phyloP scores from a whole-genome alignment of 2,329 filamentous ascomycete genomes.

The Clonostachys byssicola region DNA sequence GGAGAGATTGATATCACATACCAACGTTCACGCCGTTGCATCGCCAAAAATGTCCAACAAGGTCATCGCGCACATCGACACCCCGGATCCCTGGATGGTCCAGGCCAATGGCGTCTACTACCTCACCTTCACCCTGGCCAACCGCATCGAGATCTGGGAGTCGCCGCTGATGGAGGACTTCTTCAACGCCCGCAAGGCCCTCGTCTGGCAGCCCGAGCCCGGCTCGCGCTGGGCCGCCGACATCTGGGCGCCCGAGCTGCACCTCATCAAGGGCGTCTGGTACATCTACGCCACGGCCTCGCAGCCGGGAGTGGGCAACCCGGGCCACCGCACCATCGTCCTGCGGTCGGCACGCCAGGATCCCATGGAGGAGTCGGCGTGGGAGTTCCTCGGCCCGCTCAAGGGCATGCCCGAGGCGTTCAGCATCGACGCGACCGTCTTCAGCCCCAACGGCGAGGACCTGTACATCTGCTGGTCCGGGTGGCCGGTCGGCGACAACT shows the following conservation, averaged over 20 bases:
- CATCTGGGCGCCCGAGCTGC: slow-evolving; percentile 14
- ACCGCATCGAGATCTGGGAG: slow-evolving; percentile 26
- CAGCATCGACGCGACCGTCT: slow-evolving; percentile 8
- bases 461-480: slow-evolving; percentile 8
- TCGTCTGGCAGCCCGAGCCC: slow-evolving; percentile 13
- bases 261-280: slow-evolving; percentile 10
- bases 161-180: slow-evolving; percentile 22
- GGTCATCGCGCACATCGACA: slow-evolving; percentile 16
- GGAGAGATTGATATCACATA: too few relatives aligned
- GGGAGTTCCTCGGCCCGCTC: slow-evolving; percentile 7
- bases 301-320: neutral
- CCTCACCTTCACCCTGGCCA: slow-evolving; percentile 22
- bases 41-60: slow-evolving; percentile 16
- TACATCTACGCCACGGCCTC: slow-evolving; percentile 10
- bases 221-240: slow-evolving; percentile 10
- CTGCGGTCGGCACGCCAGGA: slow-evolving; percentile 3
- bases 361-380: slow-evolving; percentile 4
- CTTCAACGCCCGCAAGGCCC: slow-evolving; percentile 11
- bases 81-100: slow-evolving; percentile 22
- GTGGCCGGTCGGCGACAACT: slow-evolving; percentile 6
- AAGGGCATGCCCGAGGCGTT: slow-evolving; percentile 7
- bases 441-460: slow-evolving; percentile 7
- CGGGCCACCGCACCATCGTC: slow-evolving; percentile 3
- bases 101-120: slow-evolving; percentile 16
- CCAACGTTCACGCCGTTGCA: too few relatives aligned